Evolutionary conservation across 2,329 filamentous ascomycete genomes (phyloP).

Genomic region (Fusarium floridanum): DNA sequence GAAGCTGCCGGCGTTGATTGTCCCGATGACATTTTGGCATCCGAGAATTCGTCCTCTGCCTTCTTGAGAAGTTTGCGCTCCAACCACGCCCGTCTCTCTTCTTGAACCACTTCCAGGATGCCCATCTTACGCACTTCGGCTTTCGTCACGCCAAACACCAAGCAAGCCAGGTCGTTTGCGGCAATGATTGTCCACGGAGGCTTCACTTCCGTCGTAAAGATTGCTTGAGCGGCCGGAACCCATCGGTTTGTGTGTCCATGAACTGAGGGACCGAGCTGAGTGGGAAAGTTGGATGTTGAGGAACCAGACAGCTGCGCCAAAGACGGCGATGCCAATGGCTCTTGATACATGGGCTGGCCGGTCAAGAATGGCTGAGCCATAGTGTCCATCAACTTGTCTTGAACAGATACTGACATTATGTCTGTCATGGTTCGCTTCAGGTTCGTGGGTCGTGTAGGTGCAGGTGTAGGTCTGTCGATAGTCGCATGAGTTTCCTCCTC

Average conservation of each 20-base stretch:
- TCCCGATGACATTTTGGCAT: constrained; percentile 50
- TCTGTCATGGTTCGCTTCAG: constrained; percentile 93
- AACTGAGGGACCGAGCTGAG: constrained; percentile 68
- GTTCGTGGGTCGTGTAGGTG: constrained; percentile 71
- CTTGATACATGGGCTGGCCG: constrained; percentile 52
- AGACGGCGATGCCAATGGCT: constrained; percentile 59
- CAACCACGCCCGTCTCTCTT: constrained; percentile 90
- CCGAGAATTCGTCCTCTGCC: constrained; percentile 51
- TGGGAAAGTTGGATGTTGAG: constrained; percentile 58
- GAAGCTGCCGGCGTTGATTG: constrained; percentile 55
- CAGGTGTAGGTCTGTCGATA: constrained; percentile 57
- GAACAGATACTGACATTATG: constrained; percentile 77
- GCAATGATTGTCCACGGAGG: constrained; percentile 96
- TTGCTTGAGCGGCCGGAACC: constrained; percentile 92
- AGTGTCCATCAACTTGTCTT: constrained; percentile 87
- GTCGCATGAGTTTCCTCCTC: constrained; percentile 69
- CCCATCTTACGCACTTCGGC: constrained; percentile 94
- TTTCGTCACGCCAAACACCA: constrained; percentile 99
- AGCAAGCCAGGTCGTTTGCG: constrained; percentile 94
- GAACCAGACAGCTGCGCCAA: constrained; percentile 54
- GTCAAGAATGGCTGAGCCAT: constrained; percentile 84
- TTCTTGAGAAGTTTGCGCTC: constrained; percentile 81
- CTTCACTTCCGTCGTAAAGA: constrained; percentile 94
- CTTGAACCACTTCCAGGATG: constrained; percentile 93
- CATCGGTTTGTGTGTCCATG: constrained; percentile 93